phyloP scores from a whole-genome alignment of 208 protist species.

The Angomonas deanei region DNA sequence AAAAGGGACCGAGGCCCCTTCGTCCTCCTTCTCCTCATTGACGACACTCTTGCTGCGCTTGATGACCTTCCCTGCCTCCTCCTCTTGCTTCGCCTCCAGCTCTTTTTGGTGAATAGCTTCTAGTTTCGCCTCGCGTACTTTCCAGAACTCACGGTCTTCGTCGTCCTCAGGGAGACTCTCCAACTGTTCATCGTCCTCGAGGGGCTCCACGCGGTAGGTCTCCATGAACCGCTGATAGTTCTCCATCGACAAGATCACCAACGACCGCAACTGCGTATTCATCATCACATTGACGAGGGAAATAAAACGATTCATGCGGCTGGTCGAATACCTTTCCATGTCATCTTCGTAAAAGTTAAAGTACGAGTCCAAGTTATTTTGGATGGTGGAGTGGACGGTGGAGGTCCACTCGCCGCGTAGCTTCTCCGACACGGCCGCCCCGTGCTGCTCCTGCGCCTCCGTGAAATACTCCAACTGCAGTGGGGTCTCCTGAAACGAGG shows the following conservation, averaged over 20 bases:
- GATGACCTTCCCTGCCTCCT: conserved; percentile 2
- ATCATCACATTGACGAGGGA: conserved; percentile 89
- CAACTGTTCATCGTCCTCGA: conserved; percentile 2
- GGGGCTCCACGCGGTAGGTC: conserved; percentile 30
- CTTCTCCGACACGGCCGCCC: conserved; percentile 57
- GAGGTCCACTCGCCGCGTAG: conserved; percentile 89
- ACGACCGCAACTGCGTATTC: conserved; percentile 75
- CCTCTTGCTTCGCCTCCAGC: conserved; percentile 12
- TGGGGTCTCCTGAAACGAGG: conserved; percentile 43
- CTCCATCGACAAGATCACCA: conserved; percentile 71
- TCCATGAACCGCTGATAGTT: conserved; percentile 74
- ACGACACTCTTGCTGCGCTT: conserved; percentile 8
- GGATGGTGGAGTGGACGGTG: conserved; percentile 87
- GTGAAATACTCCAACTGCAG: conserved; percentile 71
- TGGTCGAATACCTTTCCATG: conserved; percentile 70
- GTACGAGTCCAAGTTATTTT: conserved; percentile 90
- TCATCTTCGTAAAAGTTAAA: conserved; percentile 94
- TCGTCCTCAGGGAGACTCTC: conserved; percentile 61
- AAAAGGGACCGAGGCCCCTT: conserved; percentile 25
- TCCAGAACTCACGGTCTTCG: conserved; percentile 64
- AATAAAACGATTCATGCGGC: conserved; percentile 90
- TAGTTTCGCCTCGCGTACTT: conserved; percentile 22
- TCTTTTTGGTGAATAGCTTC: conserved; percentile 11
- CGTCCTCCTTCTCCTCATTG: conserved; percentile 7
- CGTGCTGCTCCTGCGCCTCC: conserved; percentile 52